These are phyloP conservation scores for Melampsora larici-populina DNA, from an alignment of 1,284 basidiomycete genomes.

Conservation along the genomic window DNA sequence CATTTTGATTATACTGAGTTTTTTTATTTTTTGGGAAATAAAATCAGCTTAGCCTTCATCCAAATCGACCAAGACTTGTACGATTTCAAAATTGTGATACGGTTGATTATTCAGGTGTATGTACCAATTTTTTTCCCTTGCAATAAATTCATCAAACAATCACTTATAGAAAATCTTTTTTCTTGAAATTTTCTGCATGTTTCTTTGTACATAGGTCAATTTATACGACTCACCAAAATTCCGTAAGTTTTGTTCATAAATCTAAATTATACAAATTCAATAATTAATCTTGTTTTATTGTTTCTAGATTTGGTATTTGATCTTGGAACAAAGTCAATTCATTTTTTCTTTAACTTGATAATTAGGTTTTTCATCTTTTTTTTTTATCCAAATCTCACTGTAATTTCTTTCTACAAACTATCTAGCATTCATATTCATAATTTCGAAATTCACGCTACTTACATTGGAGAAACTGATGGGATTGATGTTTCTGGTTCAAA, in stretches of 20 bases:
- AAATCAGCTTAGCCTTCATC: not conserved
- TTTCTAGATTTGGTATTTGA: constrained; percentile 20
- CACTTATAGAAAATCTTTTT: not conserved
- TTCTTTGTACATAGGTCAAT: not conserved
- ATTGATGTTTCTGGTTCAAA: constrained; percentile 23
- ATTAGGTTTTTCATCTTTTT: too few relatives aligned
- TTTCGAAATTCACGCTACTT: constrained; percentile 9
- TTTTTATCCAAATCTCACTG: too few relatives aligned
- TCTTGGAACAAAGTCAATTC: constrained; percentile 8
- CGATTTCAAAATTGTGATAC: constrained; percentile 21
- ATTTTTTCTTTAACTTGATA: not conserved
- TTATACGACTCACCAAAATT: constrained; percentile 21
- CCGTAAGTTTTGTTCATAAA: constrained; percentile 1
- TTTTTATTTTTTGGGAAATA: not conserved
- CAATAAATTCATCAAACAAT: not conserved
- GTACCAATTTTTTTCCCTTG: not conserved
- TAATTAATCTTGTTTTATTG: not conserved
- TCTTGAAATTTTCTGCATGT: not conserved
- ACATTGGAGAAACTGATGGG: constrained; percentile 37
- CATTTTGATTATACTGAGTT: not conserved
- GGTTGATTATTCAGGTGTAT: constrained; percentile 39
- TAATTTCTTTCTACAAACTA: not conserved
- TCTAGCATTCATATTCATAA: constrained; percentile 28
- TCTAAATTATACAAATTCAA: not conserved
- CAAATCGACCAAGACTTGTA: constrained; percentile 27